Conservation (phyloP, 257 asterid genomes). For the Hygrophila difformis region DNA sequence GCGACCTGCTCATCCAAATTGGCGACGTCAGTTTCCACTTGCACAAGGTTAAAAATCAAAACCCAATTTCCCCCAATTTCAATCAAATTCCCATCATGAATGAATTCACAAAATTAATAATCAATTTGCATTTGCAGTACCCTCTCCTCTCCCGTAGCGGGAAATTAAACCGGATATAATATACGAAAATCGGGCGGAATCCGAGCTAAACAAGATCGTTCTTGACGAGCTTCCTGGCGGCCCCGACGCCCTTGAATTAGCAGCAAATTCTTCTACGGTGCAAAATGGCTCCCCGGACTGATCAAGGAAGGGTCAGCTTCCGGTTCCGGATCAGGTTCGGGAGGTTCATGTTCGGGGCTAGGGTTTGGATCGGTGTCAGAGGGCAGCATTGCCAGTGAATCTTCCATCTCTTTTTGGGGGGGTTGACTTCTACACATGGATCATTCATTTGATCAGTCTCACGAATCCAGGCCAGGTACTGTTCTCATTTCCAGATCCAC, state of each 20-base stretch:
- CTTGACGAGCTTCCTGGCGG: conserved; percentile 90
- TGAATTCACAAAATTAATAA: too few relatives aligned
- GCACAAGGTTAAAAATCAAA: too few relatives aligned
- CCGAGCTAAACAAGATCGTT: conserved; percentile 34
- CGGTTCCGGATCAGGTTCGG: conserved; percentile 15
- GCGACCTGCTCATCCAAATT: conserved; percentile 72
- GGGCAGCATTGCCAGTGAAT: background rate
- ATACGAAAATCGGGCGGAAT: conserved; percentile 51
- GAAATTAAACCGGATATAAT: conserved; percentile 61
- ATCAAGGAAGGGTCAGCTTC: conserved; percentile 41
- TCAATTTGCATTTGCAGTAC: too few relatives aligned
- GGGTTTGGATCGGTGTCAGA: background rate
- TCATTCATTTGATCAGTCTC: conserved; percentile 21
- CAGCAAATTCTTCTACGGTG: conserved; percentile 90
- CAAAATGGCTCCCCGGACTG: conserved; percentile 74
- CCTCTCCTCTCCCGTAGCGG: conserved; percentile 89
- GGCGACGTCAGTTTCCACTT: conserved; percentile 73
- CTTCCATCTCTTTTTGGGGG: background rate
- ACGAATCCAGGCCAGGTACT: conserved; percentile 56
- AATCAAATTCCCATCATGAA: too few relatives aligned
- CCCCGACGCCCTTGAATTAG: conserved; percentile 75
- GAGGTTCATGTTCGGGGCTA: background rate
- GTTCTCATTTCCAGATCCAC: conserved; percentile 39
- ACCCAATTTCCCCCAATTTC: too few relatives aligned
- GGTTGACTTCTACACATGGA: conserved; percentile 9